These are phyloP conservation scores for Diaporthe ampelina DNA, from an alignment of 2,329 filamentous ascomycete species.

Conservation along the genomic window DNA sequence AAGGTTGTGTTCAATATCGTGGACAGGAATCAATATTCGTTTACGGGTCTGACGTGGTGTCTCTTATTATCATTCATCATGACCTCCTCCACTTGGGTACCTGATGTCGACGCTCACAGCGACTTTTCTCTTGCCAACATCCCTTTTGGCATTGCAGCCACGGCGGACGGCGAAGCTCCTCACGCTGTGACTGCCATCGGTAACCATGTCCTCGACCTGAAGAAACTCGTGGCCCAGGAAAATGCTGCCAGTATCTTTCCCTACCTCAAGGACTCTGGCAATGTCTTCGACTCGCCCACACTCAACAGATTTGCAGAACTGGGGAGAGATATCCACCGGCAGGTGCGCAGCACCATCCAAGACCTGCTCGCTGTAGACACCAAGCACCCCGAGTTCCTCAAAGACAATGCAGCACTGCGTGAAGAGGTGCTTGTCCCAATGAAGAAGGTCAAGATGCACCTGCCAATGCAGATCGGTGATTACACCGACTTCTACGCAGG, in stretches of 20 bases:
- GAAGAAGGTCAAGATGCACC: conserved; percentile 72
- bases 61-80: neutral
- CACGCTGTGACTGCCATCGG: conserved; percentile 78
- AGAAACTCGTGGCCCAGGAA: conserved; percentile 68
- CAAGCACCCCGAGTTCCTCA: conserved; percentile 71
- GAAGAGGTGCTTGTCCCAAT: conserved; percentile 71
- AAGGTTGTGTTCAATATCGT: neutral
- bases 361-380: conserved; percentile 74
- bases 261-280: conserved; percentile 35
- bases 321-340: conserved; percentile 75
- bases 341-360: conserved; percentile 79
- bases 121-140: conserved; percentile 83
- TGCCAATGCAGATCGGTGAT: conserved; percentile 84
- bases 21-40: neutral
- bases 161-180: conserved; percentile 55
- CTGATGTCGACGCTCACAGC: conserved; percentile 58
- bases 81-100: conserved; percentile 46
- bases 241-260: conserved; percentile 64
- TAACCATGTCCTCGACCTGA: conserved; percentile 75
- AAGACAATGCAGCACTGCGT: conserved; percentile 71
- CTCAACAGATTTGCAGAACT: conserved; percentile 76
- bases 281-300: conserved; percentile 50
- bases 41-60: neutral
- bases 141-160: conserved; percentile 82
- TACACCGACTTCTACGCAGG: conserved; percentile 91